Percentiles rank a stretch among this genome's conserved stretches.
Conservation (phyloP, 2,329 filamentous ascomycete species). For the Aspergillus ibericus region DNA sequence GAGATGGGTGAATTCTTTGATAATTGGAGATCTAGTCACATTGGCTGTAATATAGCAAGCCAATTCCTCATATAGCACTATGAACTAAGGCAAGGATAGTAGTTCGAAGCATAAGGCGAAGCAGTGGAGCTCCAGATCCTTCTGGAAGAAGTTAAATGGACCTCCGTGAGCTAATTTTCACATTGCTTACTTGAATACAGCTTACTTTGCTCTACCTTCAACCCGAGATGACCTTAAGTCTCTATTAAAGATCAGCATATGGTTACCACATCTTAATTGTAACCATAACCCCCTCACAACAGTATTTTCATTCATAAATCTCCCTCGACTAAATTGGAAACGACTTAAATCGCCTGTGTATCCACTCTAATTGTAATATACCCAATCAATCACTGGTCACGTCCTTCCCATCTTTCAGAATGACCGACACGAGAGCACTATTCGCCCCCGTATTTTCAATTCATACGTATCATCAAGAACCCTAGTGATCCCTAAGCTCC, state of each 20-base stretch:
- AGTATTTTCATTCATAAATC: background rate
- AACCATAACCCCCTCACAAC: background rate
- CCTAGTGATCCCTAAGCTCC: background rate
- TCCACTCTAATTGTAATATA: background rate
- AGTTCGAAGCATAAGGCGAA: background rate
- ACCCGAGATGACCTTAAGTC: background rate
- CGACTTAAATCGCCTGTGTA: background rate
- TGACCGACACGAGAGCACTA: background rate
- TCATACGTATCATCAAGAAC: background rate
- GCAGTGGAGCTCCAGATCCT: background rate
- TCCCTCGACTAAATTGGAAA: background rate
- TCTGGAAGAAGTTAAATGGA: background rate
- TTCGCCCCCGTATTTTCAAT: background rate
- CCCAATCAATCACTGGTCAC: background rate
- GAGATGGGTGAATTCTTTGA: background rate
- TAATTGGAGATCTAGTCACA: background rate
- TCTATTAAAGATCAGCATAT: background rate
- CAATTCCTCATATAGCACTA: background rate
- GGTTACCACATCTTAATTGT: background rate
- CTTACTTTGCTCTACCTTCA: background rate
- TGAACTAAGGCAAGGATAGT: background rate
- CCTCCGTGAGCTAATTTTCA: background rate
- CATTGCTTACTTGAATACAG: too few relatives aligned
- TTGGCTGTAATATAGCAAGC: background rate
- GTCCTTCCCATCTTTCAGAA: background rate